Conservation (phyloP, 2,329 filamentous ascomycete genomes). For the Cercospora sp. region DNA sequence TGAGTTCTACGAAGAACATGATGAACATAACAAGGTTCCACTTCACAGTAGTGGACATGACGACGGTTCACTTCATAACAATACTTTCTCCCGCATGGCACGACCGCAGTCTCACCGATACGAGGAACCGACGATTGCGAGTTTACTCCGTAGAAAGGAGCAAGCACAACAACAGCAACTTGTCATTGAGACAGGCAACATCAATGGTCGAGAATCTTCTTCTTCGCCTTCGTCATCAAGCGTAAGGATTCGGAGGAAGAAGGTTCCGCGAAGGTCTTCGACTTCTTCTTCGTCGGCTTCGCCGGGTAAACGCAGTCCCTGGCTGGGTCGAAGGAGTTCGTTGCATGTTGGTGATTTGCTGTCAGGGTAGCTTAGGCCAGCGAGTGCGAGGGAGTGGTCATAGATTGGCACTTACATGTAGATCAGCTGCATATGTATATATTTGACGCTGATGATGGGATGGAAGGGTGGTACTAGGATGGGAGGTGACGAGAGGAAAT, state of each 20-base stretch:
- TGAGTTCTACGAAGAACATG: conserved; percentile 1
- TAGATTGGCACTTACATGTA: neutral
- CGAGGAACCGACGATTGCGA: conserved; percentile 1
- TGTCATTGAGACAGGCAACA: neutral
- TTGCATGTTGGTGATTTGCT: neutral
- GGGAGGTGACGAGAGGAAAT: neutral
- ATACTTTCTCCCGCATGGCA: neutral
- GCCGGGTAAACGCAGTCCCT: neutral
- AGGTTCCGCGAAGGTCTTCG: neutral
- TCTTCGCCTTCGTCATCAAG: neutral
- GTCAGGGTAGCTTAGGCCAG: neutral
- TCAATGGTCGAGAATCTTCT: neutral
- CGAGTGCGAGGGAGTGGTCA: neutral
- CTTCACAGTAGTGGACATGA: neutral
- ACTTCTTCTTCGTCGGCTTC: neutral
- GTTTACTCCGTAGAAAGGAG: conserved; percentile 6
- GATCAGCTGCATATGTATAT: neutral
- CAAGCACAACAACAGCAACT: neutral
- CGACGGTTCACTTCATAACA: neutral
- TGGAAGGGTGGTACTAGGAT: neutral
- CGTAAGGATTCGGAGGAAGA: conserved; percentile 1
- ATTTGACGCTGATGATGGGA: neutral
- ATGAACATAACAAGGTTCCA: neutral
- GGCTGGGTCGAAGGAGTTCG: neutral
- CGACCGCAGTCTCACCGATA: neutral